These are phyloP conservation scores for Acephala macrosclerotiorum DNA, from an alignment of 2,329 filamentous ascomycete species.

Conservation along the genomic window DNA sequence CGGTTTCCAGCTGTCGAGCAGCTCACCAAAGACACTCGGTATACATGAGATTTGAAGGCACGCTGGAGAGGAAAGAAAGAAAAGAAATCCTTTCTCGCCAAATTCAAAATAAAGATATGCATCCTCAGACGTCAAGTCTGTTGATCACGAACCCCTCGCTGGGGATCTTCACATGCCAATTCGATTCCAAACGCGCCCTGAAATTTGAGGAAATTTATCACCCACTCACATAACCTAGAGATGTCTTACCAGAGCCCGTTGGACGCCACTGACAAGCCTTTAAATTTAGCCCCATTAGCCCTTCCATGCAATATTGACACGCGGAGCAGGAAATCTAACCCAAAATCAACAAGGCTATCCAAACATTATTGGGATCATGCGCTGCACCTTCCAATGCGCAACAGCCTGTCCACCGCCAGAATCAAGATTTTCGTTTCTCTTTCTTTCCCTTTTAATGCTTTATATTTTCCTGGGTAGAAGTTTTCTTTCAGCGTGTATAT, in stretches of 20 bases:
- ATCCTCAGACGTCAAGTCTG: neutral
- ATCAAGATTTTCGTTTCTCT: neutral
- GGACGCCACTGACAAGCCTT: constrained; percentile 5
- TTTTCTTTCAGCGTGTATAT: neutral
- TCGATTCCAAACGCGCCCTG: neutral
- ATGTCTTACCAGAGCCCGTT: neutral
- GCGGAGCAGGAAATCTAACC: neutral
- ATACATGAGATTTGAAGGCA: no score
- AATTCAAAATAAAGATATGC: neutral
- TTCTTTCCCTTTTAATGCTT: neutral
- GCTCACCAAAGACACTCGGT: no score
- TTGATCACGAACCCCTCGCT: neutral
- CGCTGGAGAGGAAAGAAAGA: neutral
- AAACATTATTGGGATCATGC: neutral
- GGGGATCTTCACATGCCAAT: constrained; percentile 13
- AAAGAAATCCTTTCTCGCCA: neutral
- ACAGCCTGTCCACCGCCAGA: neutral
- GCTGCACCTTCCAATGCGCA: constrained; percentile 7
- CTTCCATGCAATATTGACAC: neutral
- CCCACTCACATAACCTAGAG: neutral
- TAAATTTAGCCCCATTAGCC: neutral
- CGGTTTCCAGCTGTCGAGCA: neutral
- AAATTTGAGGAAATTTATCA: neutral
- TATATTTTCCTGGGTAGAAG: neutral
- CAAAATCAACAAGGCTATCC: constrained; percentile 11